Conservation (phyloP, 495 filamentous ascomycete species). For the Oleoguttula mirabilis region DNA sequence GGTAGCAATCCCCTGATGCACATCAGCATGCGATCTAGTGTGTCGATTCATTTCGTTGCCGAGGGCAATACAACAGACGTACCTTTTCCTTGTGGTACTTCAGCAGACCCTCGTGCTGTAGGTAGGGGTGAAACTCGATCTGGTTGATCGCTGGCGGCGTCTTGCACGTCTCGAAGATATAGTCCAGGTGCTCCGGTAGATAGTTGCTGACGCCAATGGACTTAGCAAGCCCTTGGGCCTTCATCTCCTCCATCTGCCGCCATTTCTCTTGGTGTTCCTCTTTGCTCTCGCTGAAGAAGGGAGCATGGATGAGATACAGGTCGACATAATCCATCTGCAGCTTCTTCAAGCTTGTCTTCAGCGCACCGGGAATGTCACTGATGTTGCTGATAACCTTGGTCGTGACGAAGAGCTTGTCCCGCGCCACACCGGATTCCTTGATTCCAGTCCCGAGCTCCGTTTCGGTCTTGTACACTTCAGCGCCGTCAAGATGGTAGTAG, state of each 20-base stretch:
- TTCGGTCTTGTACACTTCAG: slow-evolving; percentile 76
- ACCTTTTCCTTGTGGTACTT: slow-evolving; percentile 44
- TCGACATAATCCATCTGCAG: slow-evolving; percentile 73
- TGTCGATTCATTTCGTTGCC: too few species aligned
- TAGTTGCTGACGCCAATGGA: slow-evolving; percentile 84
- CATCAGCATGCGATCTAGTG: neutral
- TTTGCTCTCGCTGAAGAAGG: slow-evolving; percentile 53
- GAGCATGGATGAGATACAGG: slow-evolving; percentile 67
- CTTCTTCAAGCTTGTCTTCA: slow-evolving; percentile 60
- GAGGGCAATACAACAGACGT: too few species aligned
- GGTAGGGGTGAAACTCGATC: slow-evolving; percentile 80
- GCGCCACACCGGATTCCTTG: slow-evolving; percentile 49
- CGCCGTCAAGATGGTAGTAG: slow-evolving; percentile 67
- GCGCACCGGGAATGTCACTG: slow-evolving; percentile 48
- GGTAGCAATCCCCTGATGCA: slow-evolving; percentile 49
- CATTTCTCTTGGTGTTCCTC: slow-evolving; percentile 57
- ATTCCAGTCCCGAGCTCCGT: slow-evolving; percentile 63
- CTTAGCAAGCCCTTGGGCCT: slow-evolving; percentile 55
- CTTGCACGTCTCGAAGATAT: slow-evolving; percentile 52
- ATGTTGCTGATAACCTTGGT: slow-evolving; percentile 58
- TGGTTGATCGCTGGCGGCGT: slow-evolving; percentile 65
- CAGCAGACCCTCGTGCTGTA: slow-evolving; percentile 62
- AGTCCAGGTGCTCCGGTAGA: slow-evolving; percentile 53
- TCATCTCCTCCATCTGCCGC: slow-evolving; percentile 65
- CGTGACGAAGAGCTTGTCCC: slow-evolving; percentile 61